Conservation (phyloP, 228 moss, liverwort and hornwort genomes). For the Sphagnum magellanicum region DNA sequence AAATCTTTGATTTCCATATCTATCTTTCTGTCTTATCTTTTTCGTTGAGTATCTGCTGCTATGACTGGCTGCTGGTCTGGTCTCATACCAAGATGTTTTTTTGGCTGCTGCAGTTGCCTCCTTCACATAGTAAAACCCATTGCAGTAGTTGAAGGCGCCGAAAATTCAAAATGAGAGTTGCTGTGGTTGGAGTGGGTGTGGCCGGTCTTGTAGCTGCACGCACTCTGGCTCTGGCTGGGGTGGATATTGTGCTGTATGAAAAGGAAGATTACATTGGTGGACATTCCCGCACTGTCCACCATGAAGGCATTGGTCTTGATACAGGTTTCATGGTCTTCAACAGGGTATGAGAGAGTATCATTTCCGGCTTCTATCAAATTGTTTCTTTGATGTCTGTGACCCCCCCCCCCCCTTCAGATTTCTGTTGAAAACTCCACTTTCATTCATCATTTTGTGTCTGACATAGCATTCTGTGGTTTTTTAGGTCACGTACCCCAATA, state of each 20-base stretch:
- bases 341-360: slow-evolving; percentile 21
- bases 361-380: no score
- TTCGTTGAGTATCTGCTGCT: no score
- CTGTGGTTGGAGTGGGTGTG: slow-evolving; percentile 76
- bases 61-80: no score
- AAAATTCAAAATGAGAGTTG: slow-evolving; percentile 56
- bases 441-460: background rate
- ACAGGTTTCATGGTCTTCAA: slow-evolving; percentile 87
- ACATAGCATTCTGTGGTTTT: background rate
- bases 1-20: no score
- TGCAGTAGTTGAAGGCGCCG: no score
- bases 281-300: slow-evolving; percentile 54
- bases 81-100: no score
- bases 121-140: no score
- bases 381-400: no score
- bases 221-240: slow-evolving; percentile 48
- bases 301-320: slow-evolving; percentile 49
- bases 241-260: slow-evolving; percentile 57
- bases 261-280: slow-evolving; percentile 59
- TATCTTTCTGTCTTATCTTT: no score
- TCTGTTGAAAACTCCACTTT: no score
- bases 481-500: slow-evolving; percentile 73
- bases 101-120: no score
- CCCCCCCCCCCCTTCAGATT: background rate
- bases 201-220: slow-evolving; percentile 69